A percentile compares a stretch with the other conserved stretches of the same genome.
These are phyloP conservation scores for Fraxinus sp. DNA, from an alignment of 305 asterid species.

Conservation along the genomic window DNA sequence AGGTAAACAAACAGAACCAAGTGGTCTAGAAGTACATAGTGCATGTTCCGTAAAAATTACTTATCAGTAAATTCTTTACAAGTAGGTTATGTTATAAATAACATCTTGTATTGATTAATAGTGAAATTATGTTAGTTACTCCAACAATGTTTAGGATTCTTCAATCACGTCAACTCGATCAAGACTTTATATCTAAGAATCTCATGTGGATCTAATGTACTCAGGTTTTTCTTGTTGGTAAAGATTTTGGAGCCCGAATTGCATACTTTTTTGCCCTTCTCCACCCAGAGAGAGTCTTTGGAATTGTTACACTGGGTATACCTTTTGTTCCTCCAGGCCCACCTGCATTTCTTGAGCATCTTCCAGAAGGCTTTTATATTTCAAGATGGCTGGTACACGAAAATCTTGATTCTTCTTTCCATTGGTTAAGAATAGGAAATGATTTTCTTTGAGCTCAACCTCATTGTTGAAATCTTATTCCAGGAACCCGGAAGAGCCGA, in stretches of 20 bases:
- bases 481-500: slow-evolving; percentile 57
- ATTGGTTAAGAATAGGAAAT: background rate
- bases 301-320: slow-evolving; percentile 45
- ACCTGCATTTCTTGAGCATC: slow-evolving; percentile 18
- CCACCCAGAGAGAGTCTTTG: slow-evolving; percentile 38
- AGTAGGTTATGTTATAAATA: background rate
- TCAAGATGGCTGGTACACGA: slow-evolving; percentile 51
- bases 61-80: background rate
- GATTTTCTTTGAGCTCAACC: background rate
- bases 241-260: slow-evolving; percentile 55
- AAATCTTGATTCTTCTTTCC: background rate
- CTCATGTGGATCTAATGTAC: background rate
- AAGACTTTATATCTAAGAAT: background rate
- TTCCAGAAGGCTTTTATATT: slow-evolving; percentile 46
- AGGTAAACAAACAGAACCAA: slow-evolving; percentile 15
- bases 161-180: background rate
- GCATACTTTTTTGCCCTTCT: slow-evolving; percentile 45
- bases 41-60: background rate
- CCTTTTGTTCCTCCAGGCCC: slow-evolving; percentile 44
- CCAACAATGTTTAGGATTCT: background rate
- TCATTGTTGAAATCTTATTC: background rate
- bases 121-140: background rate
- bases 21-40: background rate
- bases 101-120: background rate
- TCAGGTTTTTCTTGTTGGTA: slow-evolving; percentile 48